Evolutionary conservation across 2,329 filamentous ascomycete genomes (phyloP).

Genomic region (Xylariaceae sp.): DNA sequence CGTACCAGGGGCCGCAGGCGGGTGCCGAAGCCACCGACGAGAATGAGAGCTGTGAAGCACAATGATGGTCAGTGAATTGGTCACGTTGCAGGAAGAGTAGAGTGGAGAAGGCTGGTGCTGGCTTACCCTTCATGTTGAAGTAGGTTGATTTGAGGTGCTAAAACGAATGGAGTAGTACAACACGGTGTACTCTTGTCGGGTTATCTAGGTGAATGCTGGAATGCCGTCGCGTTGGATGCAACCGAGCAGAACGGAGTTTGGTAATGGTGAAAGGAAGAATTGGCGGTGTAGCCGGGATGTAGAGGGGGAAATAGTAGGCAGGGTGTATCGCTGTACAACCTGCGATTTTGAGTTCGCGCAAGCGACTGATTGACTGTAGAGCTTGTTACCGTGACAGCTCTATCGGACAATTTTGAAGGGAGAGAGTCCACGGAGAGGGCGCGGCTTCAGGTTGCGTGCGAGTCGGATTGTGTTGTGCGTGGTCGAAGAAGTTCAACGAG

Average conservation of each 20-base stretch:
- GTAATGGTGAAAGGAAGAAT: background rate
- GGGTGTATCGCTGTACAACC: background rate
- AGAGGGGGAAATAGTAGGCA: background rate
- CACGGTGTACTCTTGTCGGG: background rate
- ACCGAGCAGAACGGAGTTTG: no score
- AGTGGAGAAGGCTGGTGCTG: constrained; percentile 29
- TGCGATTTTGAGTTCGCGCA: constrained; percentile 7
- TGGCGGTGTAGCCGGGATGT: background rate
- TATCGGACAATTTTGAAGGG: background rate
- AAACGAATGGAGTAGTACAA: constrained; percentile 11
- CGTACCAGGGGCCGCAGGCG: constrained; percentile 93
- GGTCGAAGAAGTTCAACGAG: background rate
- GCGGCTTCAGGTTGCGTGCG: no score
- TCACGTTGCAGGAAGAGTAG: background rate
- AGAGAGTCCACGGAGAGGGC: background rate
- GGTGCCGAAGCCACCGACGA: constrained; percentile 98
- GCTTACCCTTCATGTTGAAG: constrained; percentile 51
- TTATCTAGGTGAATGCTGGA: background rate
- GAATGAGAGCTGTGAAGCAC: constrained; percentile 79
- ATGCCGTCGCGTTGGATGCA: background rate
- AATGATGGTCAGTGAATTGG: constrained; percentile 20
- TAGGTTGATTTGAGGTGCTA: constrained; percentile 1
- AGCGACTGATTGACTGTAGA: background rate
- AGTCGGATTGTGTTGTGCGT: background rate
- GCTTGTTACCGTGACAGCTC: constrained; percentile 3